Percentiles rank a stretch among this genome's conserved stretches.
Evolutionary conservation across 2,329 filamentous ascomycete genomes (phyloP).

Genomic region (Aspergillus sclerotialis): DNA sequence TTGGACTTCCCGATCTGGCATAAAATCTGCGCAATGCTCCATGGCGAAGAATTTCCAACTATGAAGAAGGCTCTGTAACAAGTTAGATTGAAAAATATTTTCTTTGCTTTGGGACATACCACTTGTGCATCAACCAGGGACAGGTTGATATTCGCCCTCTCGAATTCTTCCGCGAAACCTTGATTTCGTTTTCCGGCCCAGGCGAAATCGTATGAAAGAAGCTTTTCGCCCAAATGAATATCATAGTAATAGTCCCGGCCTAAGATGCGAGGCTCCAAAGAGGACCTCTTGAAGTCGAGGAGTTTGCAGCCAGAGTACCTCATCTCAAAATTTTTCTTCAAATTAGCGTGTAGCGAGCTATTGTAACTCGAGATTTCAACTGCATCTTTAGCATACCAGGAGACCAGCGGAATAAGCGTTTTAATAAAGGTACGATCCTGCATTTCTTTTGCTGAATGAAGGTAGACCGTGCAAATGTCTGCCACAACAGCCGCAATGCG

Average conservation of each 20-base stretch:
- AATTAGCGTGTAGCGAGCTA: constrained; percentile 73
- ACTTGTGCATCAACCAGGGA: constrained; percentile 90
- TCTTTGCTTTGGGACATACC: constrained; percentile 41
- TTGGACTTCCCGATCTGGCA: constrained; percentile 50
- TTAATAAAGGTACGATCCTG: constrained; percentile 62
- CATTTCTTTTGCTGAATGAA: constrained; percentile 76
- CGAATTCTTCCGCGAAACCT: constrained; percentile 77
- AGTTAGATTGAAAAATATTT: constrained; percentile 18
- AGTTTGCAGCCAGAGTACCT: constrained; percentile 69
- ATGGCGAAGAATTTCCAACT: constrained; percentile 85
- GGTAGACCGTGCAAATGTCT: constrained; percentile 82
- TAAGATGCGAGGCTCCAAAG: constrained; percentile 57
- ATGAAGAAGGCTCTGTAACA: constrained; percentile 63
- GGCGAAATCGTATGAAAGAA: constrained; percentile 68
- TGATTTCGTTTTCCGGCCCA: constrained; percentile 64
- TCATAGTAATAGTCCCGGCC: constrained; percentile 82
- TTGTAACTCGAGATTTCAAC: constrained; percentile 80
- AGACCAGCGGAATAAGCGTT: constrained; percentile 64
- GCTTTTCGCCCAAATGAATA: constrained; percentile 62
- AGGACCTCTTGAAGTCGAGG: constrained; percentile 72
- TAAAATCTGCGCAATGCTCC: constrained; percentile 65
- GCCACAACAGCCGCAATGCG: constrained; percentile 74
- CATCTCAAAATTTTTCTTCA: constrained; percentile 74
- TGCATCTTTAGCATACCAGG: constrained; percentile 73
- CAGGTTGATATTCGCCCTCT: constrained; percentile 80